These are phyloP conservation scores for Fusarium graminum DNA, from an alignment of 2,329 filamentous ascomycete genomes.

Conservation along the genomic window DNA sequence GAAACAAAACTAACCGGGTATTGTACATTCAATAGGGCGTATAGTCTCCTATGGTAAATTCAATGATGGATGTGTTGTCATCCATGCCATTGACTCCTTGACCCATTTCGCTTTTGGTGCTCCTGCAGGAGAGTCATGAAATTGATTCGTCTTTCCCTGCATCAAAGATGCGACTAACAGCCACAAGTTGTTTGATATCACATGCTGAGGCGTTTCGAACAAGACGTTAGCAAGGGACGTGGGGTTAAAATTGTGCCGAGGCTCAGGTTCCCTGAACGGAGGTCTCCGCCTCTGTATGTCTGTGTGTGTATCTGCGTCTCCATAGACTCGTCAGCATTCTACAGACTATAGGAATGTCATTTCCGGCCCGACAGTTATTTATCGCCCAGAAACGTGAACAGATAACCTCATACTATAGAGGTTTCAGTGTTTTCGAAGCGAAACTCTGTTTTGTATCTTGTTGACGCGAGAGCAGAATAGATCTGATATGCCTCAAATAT, in stretches of 20 bases:
- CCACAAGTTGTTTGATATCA: conserved; percentile 33
- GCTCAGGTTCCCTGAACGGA: conserved; percentile 26
- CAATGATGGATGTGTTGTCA: neutral
- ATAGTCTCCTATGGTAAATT: conserved; percentile 10
- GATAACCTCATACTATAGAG: conserved; percentile 31
- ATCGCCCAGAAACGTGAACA: conserved; percentile 19
- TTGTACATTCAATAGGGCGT: conserved; percentile 1
- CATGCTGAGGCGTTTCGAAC: conserved; percentile 26
- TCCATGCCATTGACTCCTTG: conserved; percentile 32
- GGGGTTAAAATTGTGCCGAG: conserved; percentile 34
- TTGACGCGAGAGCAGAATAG: conserved; percentile 8
- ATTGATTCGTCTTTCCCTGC: conserved; percentile 31
- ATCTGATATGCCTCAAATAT: conserved; percentile 22
- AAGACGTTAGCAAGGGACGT: conserved; percentile 8
- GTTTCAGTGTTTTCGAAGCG: conserved; percentile 26
- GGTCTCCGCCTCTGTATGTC: conserved; percentile 3
- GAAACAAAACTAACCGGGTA: conserved; percentile 27
- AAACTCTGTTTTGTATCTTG: conserved; percentile 2
- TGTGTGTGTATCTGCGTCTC: neutral
- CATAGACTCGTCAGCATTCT: neutral
- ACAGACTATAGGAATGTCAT: neutral
- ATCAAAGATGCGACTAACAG: conserved; percentile 35
- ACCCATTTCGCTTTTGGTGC: conserved; percentile 33
- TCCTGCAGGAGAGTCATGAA: conserved; percentile 28
- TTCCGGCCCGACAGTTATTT: conserved; percentile 30